These are phyloP conservation scores for Amphirosellinia nigrospora DNA, from an alignment of 495 filamentous ascomycete species.

Conservation along the genomic window DNA sequence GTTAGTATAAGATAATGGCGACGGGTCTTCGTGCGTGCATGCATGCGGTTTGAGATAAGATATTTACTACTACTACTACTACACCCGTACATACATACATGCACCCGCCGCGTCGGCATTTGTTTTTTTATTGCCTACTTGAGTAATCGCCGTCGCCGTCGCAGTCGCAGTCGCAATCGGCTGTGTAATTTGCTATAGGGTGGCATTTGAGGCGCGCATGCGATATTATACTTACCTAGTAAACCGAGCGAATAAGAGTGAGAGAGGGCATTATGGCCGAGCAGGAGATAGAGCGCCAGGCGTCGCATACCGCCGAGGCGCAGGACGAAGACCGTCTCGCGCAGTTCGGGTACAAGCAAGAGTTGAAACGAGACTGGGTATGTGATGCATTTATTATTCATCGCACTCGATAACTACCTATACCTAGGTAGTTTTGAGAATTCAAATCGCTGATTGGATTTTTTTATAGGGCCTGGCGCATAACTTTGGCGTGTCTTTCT, in stretches of 20 bases:
- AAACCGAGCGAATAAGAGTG: not conserved
- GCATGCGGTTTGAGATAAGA: not conserved
- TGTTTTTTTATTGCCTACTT: not conserved
- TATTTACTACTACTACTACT: no score
- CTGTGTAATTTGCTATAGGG: not conserved
- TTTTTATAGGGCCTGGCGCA: constrained; percentile 52
- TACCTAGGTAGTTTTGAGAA: not conserved
- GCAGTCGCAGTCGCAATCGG: not conserved
- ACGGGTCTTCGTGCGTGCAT: no score
- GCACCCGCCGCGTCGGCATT: not conserved
- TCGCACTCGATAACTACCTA: not conserved
- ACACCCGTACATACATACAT: not conserved
- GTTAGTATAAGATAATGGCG: no score
- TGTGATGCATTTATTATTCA: not conserved
- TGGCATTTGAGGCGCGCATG: not conserved
- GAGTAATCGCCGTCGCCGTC: not conserved
- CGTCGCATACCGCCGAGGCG: constrained; percentile 38
- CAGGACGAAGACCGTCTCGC: constrained; percentile 61
- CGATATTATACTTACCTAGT: not conserved
- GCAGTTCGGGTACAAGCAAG: constrained; percentile 68
- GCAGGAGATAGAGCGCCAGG: constrained; percentile 35
- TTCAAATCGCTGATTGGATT: not conserved
- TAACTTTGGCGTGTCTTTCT: constrained; percentile 71
- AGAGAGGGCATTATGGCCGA: constrained; percentile 29
- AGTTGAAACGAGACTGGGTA: constrained; percentile 64